phyloP scores from a whole-genome alignment of 306 rosid species.

The Urtica urens region DNA sequence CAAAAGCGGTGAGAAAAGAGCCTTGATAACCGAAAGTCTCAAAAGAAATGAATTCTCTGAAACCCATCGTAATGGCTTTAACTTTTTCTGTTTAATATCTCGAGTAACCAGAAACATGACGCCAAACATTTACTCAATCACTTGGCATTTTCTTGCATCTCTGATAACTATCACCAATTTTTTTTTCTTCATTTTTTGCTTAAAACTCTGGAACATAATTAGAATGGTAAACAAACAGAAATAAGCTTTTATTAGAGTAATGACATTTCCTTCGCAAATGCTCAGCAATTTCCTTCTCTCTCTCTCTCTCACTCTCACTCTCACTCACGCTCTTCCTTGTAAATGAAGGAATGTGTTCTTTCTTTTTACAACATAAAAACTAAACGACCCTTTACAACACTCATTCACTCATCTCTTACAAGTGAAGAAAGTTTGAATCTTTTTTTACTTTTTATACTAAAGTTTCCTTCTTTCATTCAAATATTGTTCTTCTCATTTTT shows the following conservation, averaged over 20 bases:
- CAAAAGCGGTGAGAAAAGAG: neutral
- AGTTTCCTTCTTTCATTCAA: too few relatives aligned
- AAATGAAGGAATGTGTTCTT: neutral
- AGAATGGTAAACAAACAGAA: neutral
- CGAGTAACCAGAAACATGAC: neutral
- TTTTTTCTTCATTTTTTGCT: neutral
- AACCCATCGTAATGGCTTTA: neutral
- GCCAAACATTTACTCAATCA: neutral
- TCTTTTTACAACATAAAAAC: neutral
- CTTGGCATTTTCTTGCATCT: neutral
- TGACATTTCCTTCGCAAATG: slow-evolving; percentile 11
- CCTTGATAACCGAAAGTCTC: neutral
- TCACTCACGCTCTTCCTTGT: neutral
- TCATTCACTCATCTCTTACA: slow-evolving; percentile 11
- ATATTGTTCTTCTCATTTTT: too few relatives aligned
- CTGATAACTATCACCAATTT: neutral
- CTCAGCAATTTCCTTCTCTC: slow-evolving; percentile 19
- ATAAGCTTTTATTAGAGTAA: neutral
- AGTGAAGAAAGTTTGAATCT: slow-evolving; percentile 9
- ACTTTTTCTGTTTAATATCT: neutral
- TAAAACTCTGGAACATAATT: slow-evolving; percentile 1
- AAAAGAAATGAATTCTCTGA: neutral
- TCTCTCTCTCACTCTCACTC: neutral
- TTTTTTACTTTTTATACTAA: neutral
- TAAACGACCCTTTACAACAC: neutral